These are phyloP conservation scores for Salix purpurea DNA, from an alignment of 345 rosid genomes.

Conservation along the genomic window DNA sequence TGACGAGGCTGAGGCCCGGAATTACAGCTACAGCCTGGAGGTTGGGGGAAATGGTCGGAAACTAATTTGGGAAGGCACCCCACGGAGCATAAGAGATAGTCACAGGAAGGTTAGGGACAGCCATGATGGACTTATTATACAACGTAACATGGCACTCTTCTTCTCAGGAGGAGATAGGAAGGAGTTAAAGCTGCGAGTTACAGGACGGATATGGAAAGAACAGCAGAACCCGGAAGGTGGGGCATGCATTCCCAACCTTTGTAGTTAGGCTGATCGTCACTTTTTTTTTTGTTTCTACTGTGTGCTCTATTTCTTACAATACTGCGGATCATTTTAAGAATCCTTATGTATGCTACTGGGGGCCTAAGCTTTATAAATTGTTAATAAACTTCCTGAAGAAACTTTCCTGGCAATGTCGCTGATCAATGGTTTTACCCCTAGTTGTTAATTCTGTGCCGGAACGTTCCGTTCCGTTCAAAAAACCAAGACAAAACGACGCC, in stretches of 20 bases:
- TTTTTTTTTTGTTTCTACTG: neutral
- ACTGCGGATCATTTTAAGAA: slow-evolving; percentile 2
- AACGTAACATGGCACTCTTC: slow-evolving; percentile 89
- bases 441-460: no score
- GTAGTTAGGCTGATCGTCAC: slow-evolving; percentile 34
- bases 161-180: slow-evolving; percentile 95
- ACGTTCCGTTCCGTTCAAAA: no score
- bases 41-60: slow-evolving; percentile 92
- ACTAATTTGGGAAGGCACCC: slow-evolving; percentile 90
- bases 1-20: slow-evolving; percentile 76
- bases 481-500: no score
- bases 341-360: neutral
- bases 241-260: slow-evolving; percentile 82
- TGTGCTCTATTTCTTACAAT: slow-evolving; percentile 11
- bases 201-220: slow-evolving; percentile 95
- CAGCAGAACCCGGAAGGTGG: slow-evolving; percentile 82
- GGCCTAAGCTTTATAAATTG: slow-evolving; percentile 2
- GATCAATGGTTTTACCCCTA: neutral
- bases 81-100: slow-evolving; percentile 83
- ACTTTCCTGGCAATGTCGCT: neutral
- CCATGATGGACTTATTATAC: slow-evolving; percentile 82
- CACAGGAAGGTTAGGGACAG: slow-evolving; percentile 93
- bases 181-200: slow-evolving; percentile 84
- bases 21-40: slow-evolving; percentile 89
- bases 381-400: slow-evolving; percentile 2